Evolutionary conservation across 805 yeast species (phyloP).

Genomic region (Candida odintsovae): DNA sequence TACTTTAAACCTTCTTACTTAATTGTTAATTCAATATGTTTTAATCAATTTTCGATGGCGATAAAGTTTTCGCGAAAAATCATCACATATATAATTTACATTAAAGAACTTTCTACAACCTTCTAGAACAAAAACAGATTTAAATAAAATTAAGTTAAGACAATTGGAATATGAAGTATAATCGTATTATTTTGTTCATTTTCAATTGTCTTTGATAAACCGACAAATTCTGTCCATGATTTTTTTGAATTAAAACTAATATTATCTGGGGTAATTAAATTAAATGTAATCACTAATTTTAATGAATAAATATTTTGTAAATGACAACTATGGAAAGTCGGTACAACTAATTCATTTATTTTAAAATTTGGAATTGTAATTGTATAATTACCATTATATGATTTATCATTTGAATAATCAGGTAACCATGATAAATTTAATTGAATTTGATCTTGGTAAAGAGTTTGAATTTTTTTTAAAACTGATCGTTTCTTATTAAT

Average conservation of each 20-base stretch:
- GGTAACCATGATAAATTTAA: conserved; percentile 12
- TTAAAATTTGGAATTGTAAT: conserved; percentile 9
- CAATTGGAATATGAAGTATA: conserved; percentile 1
- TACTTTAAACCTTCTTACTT: neutral
- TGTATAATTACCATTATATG: neutral
- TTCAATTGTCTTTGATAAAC: neutral
- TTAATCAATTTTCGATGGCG: neutral
- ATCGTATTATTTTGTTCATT: neutral
- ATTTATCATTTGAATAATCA: conserved; percentile 6
- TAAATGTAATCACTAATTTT: conserved; percentile 3
- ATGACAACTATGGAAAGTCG: conserved; percentile 18
- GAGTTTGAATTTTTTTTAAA: neutral
- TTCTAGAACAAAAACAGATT: neutral
- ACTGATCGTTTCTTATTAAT: neutral
- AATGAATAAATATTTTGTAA: conserved; percentile 17
- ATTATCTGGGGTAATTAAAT: neutral
- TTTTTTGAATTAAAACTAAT: neutral
- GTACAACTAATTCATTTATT: conserved; percentile 6
- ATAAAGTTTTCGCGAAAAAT: neutral
- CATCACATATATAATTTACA: too few species aligned
- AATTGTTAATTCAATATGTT: neutral
- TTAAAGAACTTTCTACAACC: too few species aligned
- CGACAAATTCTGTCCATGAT: neutral
- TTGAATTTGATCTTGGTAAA: neutral
- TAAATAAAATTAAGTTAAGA: neutral